phyloP scores from a whole-genome alignment of 768 basidiomycete genomes.

The Mycena galopus region DNA sequence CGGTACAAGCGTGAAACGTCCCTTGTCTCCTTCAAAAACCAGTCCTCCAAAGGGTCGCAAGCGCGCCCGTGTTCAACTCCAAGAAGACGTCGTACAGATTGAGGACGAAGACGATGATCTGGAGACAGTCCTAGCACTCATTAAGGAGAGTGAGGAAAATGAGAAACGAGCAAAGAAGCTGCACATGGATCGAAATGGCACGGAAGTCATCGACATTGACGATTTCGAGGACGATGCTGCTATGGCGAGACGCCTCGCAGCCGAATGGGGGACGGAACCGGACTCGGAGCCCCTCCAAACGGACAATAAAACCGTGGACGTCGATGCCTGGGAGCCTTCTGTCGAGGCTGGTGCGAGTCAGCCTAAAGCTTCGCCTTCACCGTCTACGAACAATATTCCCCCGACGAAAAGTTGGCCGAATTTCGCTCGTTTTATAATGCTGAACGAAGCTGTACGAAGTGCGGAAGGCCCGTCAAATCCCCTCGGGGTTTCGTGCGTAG shows the following conservation, averaged over 20 bases:
- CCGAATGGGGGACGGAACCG: conserved; percentile 52
- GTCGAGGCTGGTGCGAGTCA: conserved; percentile 16
- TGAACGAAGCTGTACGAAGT: conserved; percentile 54
- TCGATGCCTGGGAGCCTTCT: conserved; percentile 25
- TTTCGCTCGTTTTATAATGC: conserved; percentile 53
- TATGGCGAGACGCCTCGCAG: conserved; percentile 54
- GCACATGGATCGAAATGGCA: neutral
- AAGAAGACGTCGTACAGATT: conserved; percentile 39
- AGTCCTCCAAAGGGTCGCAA: conserved; percentile 38
- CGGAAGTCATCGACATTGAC: conserved; percentile 22
- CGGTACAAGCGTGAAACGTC: conserved; percentile 22
- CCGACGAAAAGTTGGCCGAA: conserved; percentile 51
- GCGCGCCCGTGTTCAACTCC: conserved; percentile 22
- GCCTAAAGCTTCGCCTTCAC: neutral
- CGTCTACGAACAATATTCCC: conserved; percentile 17
- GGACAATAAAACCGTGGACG: conserved; percentile 21
- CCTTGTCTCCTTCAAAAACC: conserved; percentile 10
- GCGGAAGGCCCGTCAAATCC: conserved; percentile 49
- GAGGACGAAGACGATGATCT: conserved; percentile 55
- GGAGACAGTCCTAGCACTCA: conserved; percentile 54
- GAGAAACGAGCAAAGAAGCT: conserved; percentile 47
- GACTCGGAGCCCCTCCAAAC: conserved; percentile 19
- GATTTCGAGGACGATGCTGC: conserved; percentile 52
- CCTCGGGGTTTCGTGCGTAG: conserved; percentile 59
- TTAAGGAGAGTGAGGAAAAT: conserved; percentile 58